A percentile compares a stretch with the other conserved stretches of the same genome.
Conservation (phyloP, 169 alveolate genomes). For the Miamiensis avidus region DNA sequence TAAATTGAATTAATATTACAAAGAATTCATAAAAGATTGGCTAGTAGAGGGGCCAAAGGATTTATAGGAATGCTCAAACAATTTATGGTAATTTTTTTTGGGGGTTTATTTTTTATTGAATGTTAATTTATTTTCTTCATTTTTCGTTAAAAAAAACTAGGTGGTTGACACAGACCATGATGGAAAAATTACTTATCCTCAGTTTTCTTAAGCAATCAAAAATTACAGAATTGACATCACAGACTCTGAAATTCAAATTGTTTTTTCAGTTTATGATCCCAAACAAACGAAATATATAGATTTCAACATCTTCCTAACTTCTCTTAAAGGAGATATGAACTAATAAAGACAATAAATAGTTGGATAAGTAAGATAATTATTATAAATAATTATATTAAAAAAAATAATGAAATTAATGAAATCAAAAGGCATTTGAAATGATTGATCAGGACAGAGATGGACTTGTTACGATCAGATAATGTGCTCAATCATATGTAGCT, state of each 20-base stretch:
- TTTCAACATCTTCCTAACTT: conserved; percentile 55
- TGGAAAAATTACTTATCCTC: conserved; percentile 53
- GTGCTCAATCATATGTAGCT: conserved; percentile 49
- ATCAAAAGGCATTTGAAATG: conserved; percentile 39
- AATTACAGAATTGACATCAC: conserved; percentile 57
- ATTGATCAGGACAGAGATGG: conserved; percentile 49
- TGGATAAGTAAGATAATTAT: background rate
- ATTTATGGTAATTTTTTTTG: conserved; percentile 41
- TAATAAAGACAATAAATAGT: conserved; percentile 54
- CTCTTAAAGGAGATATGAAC: conserved; percentile 67
- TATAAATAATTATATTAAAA: no score
- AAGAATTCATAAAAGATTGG: conserved; percentile 46
- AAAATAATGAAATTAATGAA: no score
- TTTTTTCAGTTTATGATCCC: conserved; percentile 61
- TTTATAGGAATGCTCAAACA: conserved; percentile 54
- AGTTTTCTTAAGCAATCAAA: conserved; percentile 54
- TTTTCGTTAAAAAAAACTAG: conserved; percentile 41
- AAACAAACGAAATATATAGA: conserved; percentile 55
- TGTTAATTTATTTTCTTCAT: background rate
- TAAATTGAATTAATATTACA: conserved; percentile 36
- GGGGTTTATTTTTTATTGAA: background rate
- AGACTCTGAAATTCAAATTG: conserved; percentile 51
- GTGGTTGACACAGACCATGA: conserved; percentile 53
- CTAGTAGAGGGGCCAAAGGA: conserved; percentile 74
- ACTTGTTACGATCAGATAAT: conserved; percentile 38